These are phyloP conservation scores for Yamadazyma blattariae DNA, from an alignment of 1,139 yeast species.

Conservation along the genomic window DNA sequence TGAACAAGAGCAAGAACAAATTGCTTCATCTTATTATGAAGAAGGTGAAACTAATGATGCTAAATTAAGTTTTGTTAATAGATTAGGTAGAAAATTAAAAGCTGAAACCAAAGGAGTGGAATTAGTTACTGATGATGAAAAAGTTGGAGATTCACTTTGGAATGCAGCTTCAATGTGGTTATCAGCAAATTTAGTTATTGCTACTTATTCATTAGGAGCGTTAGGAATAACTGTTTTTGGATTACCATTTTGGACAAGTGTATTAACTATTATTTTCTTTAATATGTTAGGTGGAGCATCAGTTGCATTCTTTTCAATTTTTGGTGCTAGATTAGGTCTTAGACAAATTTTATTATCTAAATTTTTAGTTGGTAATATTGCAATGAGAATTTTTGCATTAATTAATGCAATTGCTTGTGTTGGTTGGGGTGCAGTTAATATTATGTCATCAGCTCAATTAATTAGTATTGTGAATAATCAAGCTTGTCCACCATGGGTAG, in stretches of 20 bases:
- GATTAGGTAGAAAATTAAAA: constrained; percentile 29
- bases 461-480: constrained; percentile 69
- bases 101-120: constrained; percentile 70
- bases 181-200: constrained; percentile 83
- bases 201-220: constrained; percentile 77
- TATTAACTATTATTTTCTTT: constrained; percentile 65
- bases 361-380: constrained; percentile 68
- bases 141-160: constrained; percentile 55
- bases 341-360: constrained; percentile 86
- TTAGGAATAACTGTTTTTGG: constrained; percentile 57
- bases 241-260: constrained; percentile 61
- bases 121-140: constrained; percentile 61
- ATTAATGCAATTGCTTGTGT: constrained; percentile 80
- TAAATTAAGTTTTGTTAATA: constrained; percentile 12
- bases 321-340: constrained; percentile 79
- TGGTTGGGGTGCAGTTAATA: constrained; percentile 93
- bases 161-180: constrained; percentile 87
- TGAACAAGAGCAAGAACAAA: constrained; percentile 1
- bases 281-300: constrained; percentile 66
- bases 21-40: constrained; percentile 4
- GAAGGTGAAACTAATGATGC: constrained; percentile 2
- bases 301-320: constrained; percentile 78
- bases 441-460: constrained; percentile 83
- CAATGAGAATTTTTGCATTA: constrained; percentile 71
- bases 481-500: constrained; percentile 83